These are phyloP conservation scores for Anthracocystis walkeri DNA, from an alignment of 1,284 basidiomycete genomes.

Conservation along the genomic window DNA sequence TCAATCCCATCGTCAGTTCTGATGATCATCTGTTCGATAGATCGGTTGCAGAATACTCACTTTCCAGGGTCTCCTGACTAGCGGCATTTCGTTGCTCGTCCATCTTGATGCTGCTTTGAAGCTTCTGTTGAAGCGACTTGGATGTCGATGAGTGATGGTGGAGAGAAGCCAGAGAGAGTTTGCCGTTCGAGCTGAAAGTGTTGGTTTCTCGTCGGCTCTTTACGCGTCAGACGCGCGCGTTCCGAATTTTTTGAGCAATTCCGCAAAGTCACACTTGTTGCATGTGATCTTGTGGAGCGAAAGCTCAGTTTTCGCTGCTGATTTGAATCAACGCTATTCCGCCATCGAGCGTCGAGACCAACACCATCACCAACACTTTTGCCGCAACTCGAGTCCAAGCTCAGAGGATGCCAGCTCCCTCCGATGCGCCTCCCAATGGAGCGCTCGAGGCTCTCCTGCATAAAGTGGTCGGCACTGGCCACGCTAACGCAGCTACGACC, in stretches of 20 bases:
- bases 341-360: not conserved
- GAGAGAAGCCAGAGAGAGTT: not conserved
- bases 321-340: not conserved
- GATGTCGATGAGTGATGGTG: slow-evolving; percentile 5
- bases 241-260: not conserved
- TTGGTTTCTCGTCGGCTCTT: slow-evolving; percentile 30
- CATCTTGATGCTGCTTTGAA: slow-evolving; percentile 7
- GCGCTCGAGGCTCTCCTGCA: slow-evolving; percentile 29
- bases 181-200: slow-evolving; percentile 3
- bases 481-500: not conserved
- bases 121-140: not conserved
- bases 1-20: slow-evolving; percentile 71
- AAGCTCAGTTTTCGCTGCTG: slow-evolving; percentile 9
- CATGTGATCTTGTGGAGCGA: slow-evolving; percentile 33
- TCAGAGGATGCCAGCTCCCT: slow-evolving; percentile 15
- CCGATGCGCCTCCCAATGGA: slow-evolving; percentile 10
- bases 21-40: not conserved
- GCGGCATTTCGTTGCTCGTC: slow-evolving; percentile 35
- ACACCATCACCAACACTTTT: not conserved
- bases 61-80: slow-evolving; percentile 32
- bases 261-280: slow-evolving; percentile 7
- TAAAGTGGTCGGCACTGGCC: slow-evolving; percentile 14
- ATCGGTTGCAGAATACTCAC: slow-evolving; percentile 48
- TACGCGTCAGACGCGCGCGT: slow-evolving; percentile 27
- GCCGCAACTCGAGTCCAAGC: not conserved